Conservation (phyloP, 768 basidiomycete species). For the Cubamyces lactineus region DNA sequence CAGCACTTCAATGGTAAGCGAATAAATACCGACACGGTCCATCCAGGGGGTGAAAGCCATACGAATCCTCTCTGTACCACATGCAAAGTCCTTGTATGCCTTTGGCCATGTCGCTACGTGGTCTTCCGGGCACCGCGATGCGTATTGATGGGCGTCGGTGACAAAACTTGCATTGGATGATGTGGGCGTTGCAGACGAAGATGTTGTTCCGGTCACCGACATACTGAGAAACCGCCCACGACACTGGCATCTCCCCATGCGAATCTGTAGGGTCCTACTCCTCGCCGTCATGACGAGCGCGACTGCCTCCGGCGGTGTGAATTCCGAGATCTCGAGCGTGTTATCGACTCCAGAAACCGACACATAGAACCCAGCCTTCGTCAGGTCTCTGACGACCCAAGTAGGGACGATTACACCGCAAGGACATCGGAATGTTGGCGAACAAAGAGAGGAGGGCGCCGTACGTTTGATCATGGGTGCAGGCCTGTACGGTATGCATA, state of each 20-base stretch:
- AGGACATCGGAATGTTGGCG: slow-evolving; percentile 8
- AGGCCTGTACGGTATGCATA: slow-evolving; percentile 14
- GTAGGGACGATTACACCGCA: slow-evolving; percentile 15
- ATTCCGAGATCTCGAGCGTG: background rate
- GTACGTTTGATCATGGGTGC: background rate
- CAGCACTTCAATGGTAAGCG: background rate
- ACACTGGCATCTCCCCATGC: slow-evolving; percentile 15
- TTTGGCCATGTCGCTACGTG: slow-evolving; percentile 19
- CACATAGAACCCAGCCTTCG: background rate
- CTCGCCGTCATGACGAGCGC: background rate
- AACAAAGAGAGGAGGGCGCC: background rate
- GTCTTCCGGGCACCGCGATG: slow-evolving; percentile 7
- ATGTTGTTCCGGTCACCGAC: slow-evolving; percentile 5
- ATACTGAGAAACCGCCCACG: slow-evolving; percentile 10
- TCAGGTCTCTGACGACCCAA: slow-evolving; percentile 1
- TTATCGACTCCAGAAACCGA: background rate
- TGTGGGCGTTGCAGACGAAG: background rate
- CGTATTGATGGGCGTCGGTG: no score
- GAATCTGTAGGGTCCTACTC: slow-evolving; percentile 8
- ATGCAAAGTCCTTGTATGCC: slow-evolving; percentile 9
- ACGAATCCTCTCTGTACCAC: background rate
- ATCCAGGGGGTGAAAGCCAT: slow-evolving; percentile 13
- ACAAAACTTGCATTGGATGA: background rate
- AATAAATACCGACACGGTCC: slow-evolving; percentile 4
- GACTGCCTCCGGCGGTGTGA: background rate